Base-by-base conservation (phyloP, 2,329 filamentous ascomycete genomes). In the Fusarium ramigenum region DNA sequence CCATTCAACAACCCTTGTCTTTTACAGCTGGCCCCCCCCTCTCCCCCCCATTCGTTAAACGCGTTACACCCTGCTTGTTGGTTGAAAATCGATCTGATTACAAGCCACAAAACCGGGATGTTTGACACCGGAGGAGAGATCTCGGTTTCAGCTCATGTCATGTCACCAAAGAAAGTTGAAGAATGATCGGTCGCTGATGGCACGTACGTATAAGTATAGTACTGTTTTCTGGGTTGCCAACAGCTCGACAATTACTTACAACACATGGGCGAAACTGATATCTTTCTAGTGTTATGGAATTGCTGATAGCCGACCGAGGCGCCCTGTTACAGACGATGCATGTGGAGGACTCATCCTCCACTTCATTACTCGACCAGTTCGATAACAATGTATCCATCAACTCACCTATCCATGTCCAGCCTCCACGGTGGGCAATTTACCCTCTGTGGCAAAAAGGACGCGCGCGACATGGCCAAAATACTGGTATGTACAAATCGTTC, bases 381-480 rank as follows among this genome's bases (percentile, higher is more conserved):
- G 40, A 47, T 36, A n/a, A 25, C 46, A 46, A 37, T 16, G 36
- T 28, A 49, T 57, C 54, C 30, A 36, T 57, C 40, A 39, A 36
- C 50, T 56, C 36, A 46, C 16, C 25, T 28, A 56, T 34, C 37
- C 37, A 56, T 69, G 49, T 36, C 39, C 44, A 63, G 30, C 43
- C 49, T 63, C 64, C 66, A 69, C 21, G 57, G 46, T 54, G 39
- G 57, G 66, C 58, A 69, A 44, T 34, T 60, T 59, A 32, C 60
- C 32, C 42, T 67, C 34, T 59, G 69, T 72, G 69, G 69, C 69
- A 60, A 72, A 72, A 72, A 60, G 39, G 54, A 69, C 63, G 44
- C 63, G 69, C 56, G 52, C 28, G 58, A 60, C 46, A 53, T 52
- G 44, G 34, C n/a, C 34, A 57, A 25, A 58, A 21, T 28, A 28